Evolutionary conservation across 179 eudicot genomes (phyloP), one percentile per base, ranked within the genome.

Genomic region (Nepenthes alata): DNA sequence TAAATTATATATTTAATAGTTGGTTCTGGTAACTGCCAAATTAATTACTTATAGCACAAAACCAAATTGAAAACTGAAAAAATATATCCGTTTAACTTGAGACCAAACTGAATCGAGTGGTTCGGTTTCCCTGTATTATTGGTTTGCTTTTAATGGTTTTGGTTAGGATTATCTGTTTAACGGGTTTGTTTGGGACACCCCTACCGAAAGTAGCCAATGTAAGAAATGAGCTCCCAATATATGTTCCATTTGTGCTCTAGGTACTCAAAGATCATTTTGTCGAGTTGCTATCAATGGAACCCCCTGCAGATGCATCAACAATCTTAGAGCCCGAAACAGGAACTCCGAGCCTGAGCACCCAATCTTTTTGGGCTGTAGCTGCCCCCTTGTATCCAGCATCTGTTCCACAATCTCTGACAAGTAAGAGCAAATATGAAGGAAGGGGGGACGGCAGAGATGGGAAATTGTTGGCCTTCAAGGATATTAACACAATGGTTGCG

Each of bases 281-380:
- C 2, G 97, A 89, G 78, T 64, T 89, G 75, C 81, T 87, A 70
- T 78, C 89, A 0, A 68, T 83, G 80, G 91, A 85, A 62, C 75
- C 81, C 62, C 85, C 95, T 35, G 63, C 70, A 47, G 89, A 81
- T 60, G 63, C 54, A 51, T 79, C 83, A 11, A 67, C 62, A 37
- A 73, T 86, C 13, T 61, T 86, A 72, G 89, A 84, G 73, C 85
- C 77, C 14, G 96, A 91, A 74, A 64, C 60, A 35, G 83, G 76
- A 52, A 70, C 79, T 58, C 76, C 69, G 14, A 73, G 62, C 35
- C 69, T 78, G 55, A 62, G 75, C 39, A 47, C 73, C 9, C 70
- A 67, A 63, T 72, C 96, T 34, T 89, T 91, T 62, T 86, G 85
- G 85, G 82, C 77, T 59, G 53, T 68, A 50, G 77, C 72, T 39